Evolutionary conservation across 306 rosid species (phyloP).

Genomic region (Pterocarpus macrocarpus): DNA sequence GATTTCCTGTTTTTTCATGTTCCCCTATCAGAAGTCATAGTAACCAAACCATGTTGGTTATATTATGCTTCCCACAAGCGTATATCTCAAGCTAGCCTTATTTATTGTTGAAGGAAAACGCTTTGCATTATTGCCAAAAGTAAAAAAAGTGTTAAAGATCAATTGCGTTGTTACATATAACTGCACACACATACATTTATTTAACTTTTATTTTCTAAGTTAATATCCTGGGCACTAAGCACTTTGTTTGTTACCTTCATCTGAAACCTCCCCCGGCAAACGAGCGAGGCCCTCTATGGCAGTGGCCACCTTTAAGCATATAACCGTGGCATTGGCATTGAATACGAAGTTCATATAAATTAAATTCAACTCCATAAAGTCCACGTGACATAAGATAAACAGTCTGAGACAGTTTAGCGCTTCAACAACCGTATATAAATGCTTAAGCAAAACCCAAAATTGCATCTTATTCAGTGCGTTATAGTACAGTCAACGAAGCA

Average conservation of each 20-base stretch:
- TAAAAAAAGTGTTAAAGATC: neutral
- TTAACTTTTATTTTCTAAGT: neutral
- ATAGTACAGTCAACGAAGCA: conserved; percentile 42
- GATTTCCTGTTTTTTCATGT: neutral
- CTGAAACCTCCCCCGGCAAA: conserved; percentile 25
- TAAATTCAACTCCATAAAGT: conserved; percentile 7
- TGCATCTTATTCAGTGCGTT: conserved; percentile 43
- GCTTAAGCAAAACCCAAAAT: conserved; percentile 27
- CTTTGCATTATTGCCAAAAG: conserved; percentile 31
- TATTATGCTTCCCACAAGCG: conserved; percentile 35
- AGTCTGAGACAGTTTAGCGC: neutral
- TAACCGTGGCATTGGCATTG: conserved; percentile 31
- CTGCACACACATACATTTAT: neutral
- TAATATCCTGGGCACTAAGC: neutral
- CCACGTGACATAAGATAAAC: conserved; percentile 44
- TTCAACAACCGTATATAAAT: conserved; percentile 32
- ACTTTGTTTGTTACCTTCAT: conserved; percentile 8
- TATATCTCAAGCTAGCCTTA: conserved; percentile 39
- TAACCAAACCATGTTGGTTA: conserved; percentile 30
- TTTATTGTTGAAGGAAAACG: conserved; percentile 26
- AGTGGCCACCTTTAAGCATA: neutral
- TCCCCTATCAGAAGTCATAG: conserved; percentile 31
- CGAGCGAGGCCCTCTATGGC: neutral
- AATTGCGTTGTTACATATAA: neutral
- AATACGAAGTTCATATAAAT: conserved; percentile 23